A percentile compares a stretch with the other conserved stretches of the same genome.
Conservation (phyloP, 139 green algal species). For the Desmodesmus armatus region DNA sequence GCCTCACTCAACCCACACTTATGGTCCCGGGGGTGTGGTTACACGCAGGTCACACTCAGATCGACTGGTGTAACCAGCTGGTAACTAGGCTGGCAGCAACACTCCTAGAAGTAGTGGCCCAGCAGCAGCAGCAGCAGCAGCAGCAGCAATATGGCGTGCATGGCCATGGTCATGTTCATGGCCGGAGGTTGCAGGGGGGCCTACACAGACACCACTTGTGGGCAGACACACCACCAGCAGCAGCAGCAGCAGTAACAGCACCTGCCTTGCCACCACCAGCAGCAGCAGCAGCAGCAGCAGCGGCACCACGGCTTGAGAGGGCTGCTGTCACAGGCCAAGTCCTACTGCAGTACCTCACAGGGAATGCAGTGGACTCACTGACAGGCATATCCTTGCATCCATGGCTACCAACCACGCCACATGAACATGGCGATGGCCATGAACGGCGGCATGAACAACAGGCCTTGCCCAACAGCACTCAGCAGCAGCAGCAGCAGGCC, state of each 20-base stretch:
- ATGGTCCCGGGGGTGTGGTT: constrained; percentile 59
- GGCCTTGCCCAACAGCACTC: background rate
- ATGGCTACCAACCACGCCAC: too few species aligned
- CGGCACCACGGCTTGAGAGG: background rate
- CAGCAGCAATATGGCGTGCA: background rate
- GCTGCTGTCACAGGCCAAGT: background rate
- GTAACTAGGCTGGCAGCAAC: constrained; percentile 40
- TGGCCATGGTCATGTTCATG: too few species aligned
- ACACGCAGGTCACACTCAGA: constrained; percentile 52
- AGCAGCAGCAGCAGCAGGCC: constrained; percentile 12
- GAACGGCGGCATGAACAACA: background rate
- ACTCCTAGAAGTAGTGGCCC: constrained; percentile 37
- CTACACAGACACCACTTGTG: too few species aligned
- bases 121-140: constrained; percentile 26
- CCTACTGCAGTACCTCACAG: background rate
- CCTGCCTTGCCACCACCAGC: background rate
- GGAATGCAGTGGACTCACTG: background rate
- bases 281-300: constrained; percentile 8
- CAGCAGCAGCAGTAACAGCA: background rate
- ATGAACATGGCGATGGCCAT: too few species aligned
- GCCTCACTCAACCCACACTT: too few species aligned
- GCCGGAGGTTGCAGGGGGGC: too few species aligned
- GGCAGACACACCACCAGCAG: too few species aligned
- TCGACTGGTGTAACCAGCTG: constrained; percentile 69
- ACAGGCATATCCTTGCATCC: too few species aligned